Percentiles rank a stretch among this genome's conserved stretches.
These are phyloP conservation scores for Lentithecium fluviatile DNA, from an alignment of 495 filamentous ascomycete species.

Conservation along the genomic window DNA sequence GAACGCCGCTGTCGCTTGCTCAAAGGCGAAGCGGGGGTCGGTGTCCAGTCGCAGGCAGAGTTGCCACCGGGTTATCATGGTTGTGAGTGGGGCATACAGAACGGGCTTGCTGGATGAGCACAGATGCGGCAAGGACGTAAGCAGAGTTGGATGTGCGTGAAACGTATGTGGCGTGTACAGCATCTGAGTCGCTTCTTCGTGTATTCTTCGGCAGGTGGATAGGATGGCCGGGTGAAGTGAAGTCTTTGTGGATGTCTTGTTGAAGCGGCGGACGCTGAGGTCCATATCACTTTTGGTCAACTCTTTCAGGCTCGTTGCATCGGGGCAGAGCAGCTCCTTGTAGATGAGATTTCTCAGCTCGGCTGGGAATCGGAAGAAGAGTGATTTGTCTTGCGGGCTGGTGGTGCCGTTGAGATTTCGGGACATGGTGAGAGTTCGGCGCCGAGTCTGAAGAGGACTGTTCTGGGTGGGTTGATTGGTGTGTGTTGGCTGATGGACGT, in stretches of 20 bases:
- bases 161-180: constrained; percentile 55
- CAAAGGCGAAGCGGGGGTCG: constrained; percentile 43
- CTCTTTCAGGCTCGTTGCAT: constrained; percentile 3
- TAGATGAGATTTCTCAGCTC: constrained; percentile 56
- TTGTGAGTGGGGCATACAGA: constrained; percentile 32
- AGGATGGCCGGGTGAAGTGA: constrained; percentile 47
- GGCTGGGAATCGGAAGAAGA: constrained; percentile 49
- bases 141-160: constrained; percentile 51
- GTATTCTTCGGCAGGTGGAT: constrained; percentile 41
- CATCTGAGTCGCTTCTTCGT: constrained; percentile 48
- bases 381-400: constrained; percentile 7
- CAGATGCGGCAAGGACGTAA: constrained; percentile 49
- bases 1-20: constrained; percentile 43
- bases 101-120: constrained; percentile 40
- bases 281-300: background rate
- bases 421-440: background rate
- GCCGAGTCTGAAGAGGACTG: background rate
- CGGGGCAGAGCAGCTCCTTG: constrained; percentile 43
- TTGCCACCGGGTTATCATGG: constrained; percentile 47
- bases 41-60: constrained; percentile 51
- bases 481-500: background rate
- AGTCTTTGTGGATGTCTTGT: background rate
- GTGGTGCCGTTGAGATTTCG: background rate
- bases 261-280: constrained; percentile 2
- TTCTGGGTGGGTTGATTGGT: background rate